Base-by-base conservation (phyloP, 2,329 filamentous ascomycete genomes). In the Diplodia mutila region DNA sequence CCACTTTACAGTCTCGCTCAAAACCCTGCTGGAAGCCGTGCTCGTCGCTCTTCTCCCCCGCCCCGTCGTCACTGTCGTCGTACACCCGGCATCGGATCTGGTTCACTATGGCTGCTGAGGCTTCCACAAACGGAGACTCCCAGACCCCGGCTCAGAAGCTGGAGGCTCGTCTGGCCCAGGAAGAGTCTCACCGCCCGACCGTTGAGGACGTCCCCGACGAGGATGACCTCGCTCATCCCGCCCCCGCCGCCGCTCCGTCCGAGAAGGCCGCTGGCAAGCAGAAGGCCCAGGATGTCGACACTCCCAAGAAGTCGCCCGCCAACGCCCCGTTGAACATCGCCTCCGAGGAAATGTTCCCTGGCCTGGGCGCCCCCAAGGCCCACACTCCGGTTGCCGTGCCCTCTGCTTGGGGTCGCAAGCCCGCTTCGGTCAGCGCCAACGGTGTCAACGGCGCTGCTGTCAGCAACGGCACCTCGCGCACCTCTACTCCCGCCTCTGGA, bases 341-440 rank as follows among this genome's bases (percentile, higher is more conserved):
- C 75, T 97, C 92, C 21, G 91, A 96, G 76, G 94, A 98, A 80
- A 84, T 92, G 69, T 99, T 99, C 85, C 95, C 95, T n/a, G 90
- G 94, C 73, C 87, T 99, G 55, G 94, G 94, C 65, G 85, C 87
- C 70, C 83, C 88, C 65, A 94, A 93, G 80, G 83, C 88, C 39
- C 80, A 82, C 71, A 80, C 81, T 21, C 80, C 86, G 70, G 85
- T 88, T 67, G 86, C 87, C 72, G 85, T 88, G 68, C 85, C 90
- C 55, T 88, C 90, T 54, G 89, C 91, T 72, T 97, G 94, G 93
- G 91, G 91, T 70, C 91, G 90, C 81, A 89, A 85, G 77, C 82
- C 85, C 68, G 80, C 83, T 27, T 80, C 81, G 52, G 77, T 84
- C 66, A 78, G 75, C 48, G 80, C 77, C 61, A 83, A 81, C 70